These are phyloP conservation scores for Tuber brumale DNA, from an alignment of 495 filamentous ascomycete species.

Conservation along the genomic window DNA sequence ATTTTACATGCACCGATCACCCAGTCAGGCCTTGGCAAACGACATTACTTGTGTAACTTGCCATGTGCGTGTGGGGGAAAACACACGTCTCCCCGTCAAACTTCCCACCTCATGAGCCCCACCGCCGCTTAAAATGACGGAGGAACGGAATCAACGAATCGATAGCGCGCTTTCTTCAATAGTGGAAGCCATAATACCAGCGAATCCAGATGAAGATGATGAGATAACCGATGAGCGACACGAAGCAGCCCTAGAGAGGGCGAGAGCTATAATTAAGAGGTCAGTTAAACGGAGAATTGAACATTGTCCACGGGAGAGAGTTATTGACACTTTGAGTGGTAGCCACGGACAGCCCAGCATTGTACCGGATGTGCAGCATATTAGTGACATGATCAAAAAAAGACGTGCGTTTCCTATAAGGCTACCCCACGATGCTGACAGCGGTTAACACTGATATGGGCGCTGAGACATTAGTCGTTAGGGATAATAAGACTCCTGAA, in stretches of 20 bases:
- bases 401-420: conserved; percentile 47
- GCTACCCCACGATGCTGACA: background rate
- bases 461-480: conserved; percentile 50
- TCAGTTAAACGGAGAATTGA: conserved; percentile 30
- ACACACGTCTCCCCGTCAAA: conserved; percentile 21
- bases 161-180: conserved; percentile 54
- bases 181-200: conserved; percentile 51
- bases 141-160: conserved; percentile 46
- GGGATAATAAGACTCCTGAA: conserved; percentile 66
- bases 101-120: conserved; percentile 14
- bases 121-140: conserved; percentile 16
- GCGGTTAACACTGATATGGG: conserved; percentile 9
- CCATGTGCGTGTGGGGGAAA: background rate
- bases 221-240: conserved; percentile 50
- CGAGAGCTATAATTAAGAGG: conserved; percentile 50
- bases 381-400: conserved; percentile 82
- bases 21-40: background rate
- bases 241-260: conserved; percentile 50
- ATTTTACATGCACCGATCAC: background rate
- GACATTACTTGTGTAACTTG: background rate
- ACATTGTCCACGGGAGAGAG: background rate
- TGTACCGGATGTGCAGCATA: conserved; percentile 71
- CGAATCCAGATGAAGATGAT: conserved; percentile 49
- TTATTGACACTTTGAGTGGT: conserved; percentile 14
- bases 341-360: conserved; percentile 41